phyloP scores from a whole-genome alignment of 371 early-diverging fungal species.

The Syncephalis plumigaleata region DNA sequence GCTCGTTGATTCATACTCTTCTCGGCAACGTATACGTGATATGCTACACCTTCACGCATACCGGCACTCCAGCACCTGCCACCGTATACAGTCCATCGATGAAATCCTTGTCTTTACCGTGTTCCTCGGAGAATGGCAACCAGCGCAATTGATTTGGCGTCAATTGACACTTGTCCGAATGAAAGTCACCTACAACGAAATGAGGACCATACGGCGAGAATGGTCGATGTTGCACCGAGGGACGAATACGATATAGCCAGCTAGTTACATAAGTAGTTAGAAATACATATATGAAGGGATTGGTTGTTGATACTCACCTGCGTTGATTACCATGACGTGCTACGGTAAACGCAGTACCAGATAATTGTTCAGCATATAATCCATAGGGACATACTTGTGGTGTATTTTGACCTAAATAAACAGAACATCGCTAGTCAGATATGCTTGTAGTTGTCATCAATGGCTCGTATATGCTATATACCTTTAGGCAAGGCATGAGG shows the following conservation, averaged over 20 bases:
- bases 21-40: conserved; percentile 72
- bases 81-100: conserved; percentile 70
- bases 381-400: conserved; percentile 84
- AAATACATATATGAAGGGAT: background rate
- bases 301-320: conserved; percentile 23
- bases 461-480: conserved; percentile 5
- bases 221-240: conserved; percentile 76
- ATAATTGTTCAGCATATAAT: conserved; percentile 89
- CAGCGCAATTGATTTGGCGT: conserved; percentile 88
- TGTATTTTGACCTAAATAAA: conserved; percentile 56
- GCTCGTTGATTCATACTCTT: conserved; percentile 56
- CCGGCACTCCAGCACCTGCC: conserved; percentile 82
- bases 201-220: conserved; percentile 21
- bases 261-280: conserved; percentile 13
- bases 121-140: conserved; percentile 65
- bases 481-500: conserved; percentile 74
- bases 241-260: conserved; percentile 93
- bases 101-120: conserved; percentile 41
- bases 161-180: conserved; percentile 19
- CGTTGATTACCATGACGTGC: conserved; percentile 70
- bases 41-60: conserved; percentile 56
- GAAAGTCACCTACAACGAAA: conserved; percentile 31
- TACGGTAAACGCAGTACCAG: conserved; percentile 90
- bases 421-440: too few species aligned
- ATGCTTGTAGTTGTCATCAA: background rate